Conservation (phyloP, 2,329 filamentous ascomycete species). For the Aspergillus viridinutans region DNA sequence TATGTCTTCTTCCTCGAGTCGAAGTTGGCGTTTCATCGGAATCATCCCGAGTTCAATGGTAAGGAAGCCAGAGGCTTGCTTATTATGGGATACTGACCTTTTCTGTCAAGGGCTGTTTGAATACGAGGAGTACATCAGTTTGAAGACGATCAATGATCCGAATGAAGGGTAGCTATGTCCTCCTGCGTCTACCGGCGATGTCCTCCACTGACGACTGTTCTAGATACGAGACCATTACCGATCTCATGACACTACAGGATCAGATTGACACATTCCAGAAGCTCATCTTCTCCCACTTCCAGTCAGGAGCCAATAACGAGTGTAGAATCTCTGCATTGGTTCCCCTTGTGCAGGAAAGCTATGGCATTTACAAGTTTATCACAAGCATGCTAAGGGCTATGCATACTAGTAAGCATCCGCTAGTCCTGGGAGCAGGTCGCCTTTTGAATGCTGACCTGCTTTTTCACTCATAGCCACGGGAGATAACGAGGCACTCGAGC, state of each 20-base stretch:
- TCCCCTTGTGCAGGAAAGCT: slow-evolving; percentile 92
- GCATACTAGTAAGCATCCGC: slow-evolving; percentile 70
- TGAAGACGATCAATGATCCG: slow-evolving; percentile 97
- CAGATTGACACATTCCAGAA: slow-evolving; percentile 99
- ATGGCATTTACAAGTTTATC: slow-evolving; percentile 99
- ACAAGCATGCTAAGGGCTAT: slow-evolving; percentile 98
- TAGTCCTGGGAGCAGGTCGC: background rate
- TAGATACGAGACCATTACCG: slow-evolving; percentile 84
- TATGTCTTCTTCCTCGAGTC: slow-evolving; percentile 94
- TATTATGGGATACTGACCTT: slow-evolving; percentile 1
- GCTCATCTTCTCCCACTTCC: slow-evolving; percentile 95
- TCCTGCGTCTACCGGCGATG: background rate
- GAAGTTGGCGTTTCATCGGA: slow-evolving; percentile 93
- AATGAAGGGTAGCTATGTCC: slow-evolving; percentile 73
- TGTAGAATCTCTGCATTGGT: slow-evolving; percentile 93
- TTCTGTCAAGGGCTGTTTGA: slow-evolving; percentile 68
- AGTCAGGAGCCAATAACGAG: slow-evolving; percentile 87
- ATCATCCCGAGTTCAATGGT: slow-evolving; percentile 97
- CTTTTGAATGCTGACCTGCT: slow-evolving; percentile 6
- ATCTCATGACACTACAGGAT: slow-evolving; percentile 94
- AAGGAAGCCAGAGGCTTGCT: slow-evolving; percentile 12
- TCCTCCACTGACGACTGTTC: slow-evolving; percentile 17
- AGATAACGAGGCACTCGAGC: slow-evolving; percentile 86
- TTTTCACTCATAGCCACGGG: slow-evolving; percentile 62
- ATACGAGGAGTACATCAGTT: slow-evolving; percentile 96